A percentile compares a stretch with the other conserved stretches of the same genome.
phyloP scores from a whole-genome alignment of 2,329 filamentous ascomycete genomes.

The Penicillium corylophilum region DNA sequence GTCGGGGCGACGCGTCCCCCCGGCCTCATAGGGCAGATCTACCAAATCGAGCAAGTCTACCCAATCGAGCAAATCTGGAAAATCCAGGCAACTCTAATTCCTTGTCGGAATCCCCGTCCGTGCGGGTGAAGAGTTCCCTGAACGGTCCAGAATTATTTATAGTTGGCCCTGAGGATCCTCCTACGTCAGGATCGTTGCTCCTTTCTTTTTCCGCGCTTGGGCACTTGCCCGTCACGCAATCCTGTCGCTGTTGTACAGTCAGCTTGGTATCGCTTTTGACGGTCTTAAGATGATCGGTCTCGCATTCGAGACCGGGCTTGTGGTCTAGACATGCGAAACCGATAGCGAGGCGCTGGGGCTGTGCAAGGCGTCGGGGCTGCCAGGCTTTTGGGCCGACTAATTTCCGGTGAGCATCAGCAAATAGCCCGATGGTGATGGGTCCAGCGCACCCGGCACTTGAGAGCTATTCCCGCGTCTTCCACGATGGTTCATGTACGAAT shows the following conservation, averaged over 20 bases:
- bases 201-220: background rate
- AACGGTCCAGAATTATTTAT: background rate
- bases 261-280: background rate
- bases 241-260: conserved; percentile 8
- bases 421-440: background rate
- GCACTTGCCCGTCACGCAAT: background rate
- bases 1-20: background rate
- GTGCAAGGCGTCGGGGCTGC: background rate
- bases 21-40: background rate
- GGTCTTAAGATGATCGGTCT: background rate
- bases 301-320: background rate
- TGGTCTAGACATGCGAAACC: background rate
- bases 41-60: background rate
- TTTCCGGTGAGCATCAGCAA: background rate
- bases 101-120: background rate
- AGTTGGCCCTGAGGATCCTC: background rate
- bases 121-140: background rate
- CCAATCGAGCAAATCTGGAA: too few relatives aligned
- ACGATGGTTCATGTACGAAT: too few relatives aligned
- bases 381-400: background rate
- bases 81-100: too few relatives aligned
- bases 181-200: background rate
- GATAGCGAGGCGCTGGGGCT: background rate
- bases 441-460: background rate
- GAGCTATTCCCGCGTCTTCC: too few relatives aligned